phyloP scores from a whole-genome alignment of 495 filamentous ascomycete genomes.

The Entonaema liquescens region DNA sequence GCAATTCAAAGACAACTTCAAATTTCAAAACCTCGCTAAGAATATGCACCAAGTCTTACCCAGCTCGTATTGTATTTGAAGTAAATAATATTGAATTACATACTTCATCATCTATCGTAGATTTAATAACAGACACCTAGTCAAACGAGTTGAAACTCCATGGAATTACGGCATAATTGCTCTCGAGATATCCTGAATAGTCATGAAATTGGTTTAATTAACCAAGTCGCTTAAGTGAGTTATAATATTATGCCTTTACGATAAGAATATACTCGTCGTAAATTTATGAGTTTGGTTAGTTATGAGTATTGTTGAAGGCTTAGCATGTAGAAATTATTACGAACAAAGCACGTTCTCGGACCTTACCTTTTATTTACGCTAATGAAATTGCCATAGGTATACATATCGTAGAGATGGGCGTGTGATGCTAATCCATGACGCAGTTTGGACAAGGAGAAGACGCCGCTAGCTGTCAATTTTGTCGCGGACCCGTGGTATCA shows the following conservation, averaged over 20 bases:
- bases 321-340: background rate
- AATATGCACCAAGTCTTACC: background rate
- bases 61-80: background rate
- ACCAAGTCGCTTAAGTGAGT: background rate
- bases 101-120: background rate
- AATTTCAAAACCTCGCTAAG: background rate
- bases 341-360: background rate
- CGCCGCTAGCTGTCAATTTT: constrained; percentile 28
- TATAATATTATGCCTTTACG: background rate
- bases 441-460: constrained; percentile 18
- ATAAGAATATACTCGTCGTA: background rate
- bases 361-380: constrained; percentile 10
- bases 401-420: constrained; percentile 34
- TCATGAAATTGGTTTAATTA: background rate
- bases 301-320: background rate
- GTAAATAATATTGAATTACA: background rate
- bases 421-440: constrained; percentile 34
- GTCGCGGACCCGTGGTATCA: constrained; percentile 37
- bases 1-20: background rate
- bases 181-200: background rate
- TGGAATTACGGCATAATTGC: background rate
- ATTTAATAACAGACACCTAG: background rate
- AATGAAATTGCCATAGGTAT: constrained; percentile 30
- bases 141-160: background rate
- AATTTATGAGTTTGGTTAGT: background rate